Base-by-base conservation (phyloP, 441 rosid species). In the Corymbia citriodora region DNA sequence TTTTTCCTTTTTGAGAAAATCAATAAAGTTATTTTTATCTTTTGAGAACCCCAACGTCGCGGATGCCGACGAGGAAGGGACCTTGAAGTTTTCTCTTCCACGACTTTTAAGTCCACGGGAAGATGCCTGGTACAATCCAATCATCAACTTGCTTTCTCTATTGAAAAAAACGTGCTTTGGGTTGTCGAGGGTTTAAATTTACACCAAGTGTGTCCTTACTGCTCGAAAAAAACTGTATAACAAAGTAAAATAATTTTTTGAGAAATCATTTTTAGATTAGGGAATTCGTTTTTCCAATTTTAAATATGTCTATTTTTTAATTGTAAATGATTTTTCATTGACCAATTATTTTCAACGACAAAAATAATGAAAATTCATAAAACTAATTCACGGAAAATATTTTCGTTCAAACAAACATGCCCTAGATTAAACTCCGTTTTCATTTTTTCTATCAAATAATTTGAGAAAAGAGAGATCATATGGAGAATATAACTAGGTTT, bases 401-500 rank as follows among this genome's bases (percentile, higher is more conserved):
- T 9, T 65, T 4, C 18, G 1, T 36, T 14, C 3, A 0, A 1
- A 31, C 9, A 63, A 63, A 63, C 0, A 63, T 63, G 15, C 33
- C 10, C 13, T 23, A 23, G 9, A 25, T 79, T 23, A 79, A 23
- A 79, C 45, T 14, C 23, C 1, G 3, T 79, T 79, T 12, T 12
- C n/a, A 17, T 23, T 23, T 79, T 79, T 40, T 40, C 85, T 3
- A 2, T 79, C 12, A 25, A 12, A 40, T 45, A 9, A 45, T 23
- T 45, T 12, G 9, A 45, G 52, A 45, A 79, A 79, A 23, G 10
- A 8, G 45, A 74, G 40, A 23, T 0, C 1, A 1, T 11, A 10
- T 74, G 14, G 85, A 8, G 49, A 74, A 74, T 40, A 74, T 21
- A 21, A 74, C 83, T 11, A 6, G 6, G 52, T 21, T 45, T 48